These are phyloP conservation scores for Scheffersomyces illinoinensis DNA, from an alignment of 1,139 yeast genomes.

Conservation along the genomic window DNA sequence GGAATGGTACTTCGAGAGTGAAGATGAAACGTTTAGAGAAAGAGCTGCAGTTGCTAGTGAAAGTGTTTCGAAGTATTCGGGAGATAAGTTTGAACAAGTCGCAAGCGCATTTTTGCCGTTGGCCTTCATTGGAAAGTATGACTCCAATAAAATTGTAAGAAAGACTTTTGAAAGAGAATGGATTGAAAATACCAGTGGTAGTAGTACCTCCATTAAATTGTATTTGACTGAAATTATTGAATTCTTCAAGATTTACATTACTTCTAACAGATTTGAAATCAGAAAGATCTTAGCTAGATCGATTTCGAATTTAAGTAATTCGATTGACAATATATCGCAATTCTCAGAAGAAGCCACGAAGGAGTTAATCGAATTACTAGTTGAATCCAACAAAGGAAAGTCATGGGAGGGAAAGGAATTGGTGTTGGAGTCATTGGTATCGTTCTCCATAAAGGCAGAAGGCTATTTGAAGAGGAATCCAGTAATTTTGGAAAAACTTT, in stretches of 20 bases:
- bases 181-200: constrained; percentile 79
- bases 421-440: constrained; percentile 69
- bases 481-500: constrained; percentile 32
- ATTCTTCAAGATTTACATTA: constrained; percentile 50
- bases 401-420: constrained; percentile 89
- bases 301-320: constrained; percentile 60
- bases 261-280: constrained; percentile 61
- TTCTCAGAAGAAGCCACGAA: constrained; percentile 24
- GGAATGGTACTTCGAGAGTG: constrained; percentile 62
- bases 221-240: constrained; percentile 71
- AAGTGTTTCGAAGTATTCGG: constrained; percentile 68
- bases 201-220: constrained; percentile 66
- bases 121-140: constrained; percentile 77
- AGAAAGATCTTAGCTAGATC: constrained; percentile 74
- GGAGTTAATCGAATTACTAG: constrained; percentile 53
- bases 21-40: constrained; percentile 47
- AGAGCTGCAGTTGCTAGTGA: constrained; percentile 66
- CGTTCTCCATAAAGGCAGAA: constrained; percentile 51
- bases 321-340: constrained; percentile 33
- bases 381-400: constrained; percentile 71
- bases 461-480: constrained; percentile 22
- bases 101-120: constrained; percentile 74
- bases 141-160: constrained; percentile 48
- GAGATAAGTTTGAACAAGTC: constrained; percentile 65
- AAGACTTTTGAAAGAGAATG: constrained; percentile 64